A percentile compares a stretch with the other conserved stretches of the same genome.
phyloP scores from a whole-genome alignment of 2,329 filamentous ascomycete genomes.

The Elsinoe necatrix region DNA sequence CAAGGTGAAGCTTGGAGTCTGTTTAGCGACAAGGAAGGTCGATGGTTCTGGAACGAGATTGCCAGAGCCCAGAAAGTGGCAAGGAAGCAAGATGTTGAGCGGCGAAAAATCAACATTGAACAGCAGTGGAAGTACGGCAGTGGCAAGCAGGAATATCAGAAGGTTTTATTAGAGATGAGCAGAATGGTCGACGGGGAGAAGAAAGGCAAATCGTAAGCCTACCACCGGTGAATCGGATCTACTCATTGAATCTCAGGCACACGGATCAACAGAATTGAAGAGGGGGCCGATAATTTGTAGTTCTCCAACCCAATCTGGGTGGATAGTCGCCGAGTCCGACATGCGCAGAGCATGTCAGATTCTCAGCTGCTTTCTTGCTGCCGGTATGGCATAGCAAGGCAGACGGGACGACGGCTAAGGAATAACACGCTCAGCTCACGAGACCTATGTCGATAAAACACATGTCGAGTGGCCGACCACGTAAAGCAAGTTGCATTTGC shows the following conservation, averaged over 20 bases:
- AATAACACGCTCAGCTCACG: background rate
- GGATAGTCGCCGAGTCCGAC: background rate
- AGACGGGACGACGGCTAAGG: background rate
- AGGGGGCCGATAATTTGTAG: too few species aligned
- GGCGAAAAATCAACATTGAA: slow-evolving; percentile 34
- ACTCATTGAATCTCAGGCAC: background rate
- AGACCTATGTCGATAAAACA: background rate
- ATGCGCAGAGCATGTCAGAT: background rate
- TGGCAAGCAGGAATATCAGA: slow-evolving; percentile 37
- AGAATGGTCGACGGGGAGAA: slow-evolving; percentile 45
- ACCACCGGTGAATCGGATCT: background rate
- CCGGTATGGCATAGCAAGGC: background rate
- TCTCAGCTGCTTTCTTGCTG: background rate
- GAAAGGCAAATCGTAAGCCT: slow-evolving; percentile 4
- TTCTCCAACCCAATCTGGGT: background rate
- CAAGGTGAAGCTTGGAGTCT: slow-evolving; percentile 77
- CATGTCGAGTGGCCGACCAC: background rate
- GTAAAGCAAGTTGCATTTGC: background rate
- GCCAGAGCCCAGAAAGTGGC: slow-evolving; percentile 48
- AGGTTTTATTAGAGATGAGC: slow-evolving; percentile 54
- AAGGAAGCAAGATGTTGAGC: slow-evolving; percentile 39
- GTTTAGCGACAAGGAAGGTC: slow-evolving; percentile 69
- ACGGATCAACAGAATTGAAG: too few species aligned
- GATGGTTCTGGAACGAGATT: slow-evolving; percentile 88
- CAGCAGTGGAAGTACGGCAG: slow-evolving; percentile 27